phyloP scores from a whole-genome alignment of 176 grass and related monocot genomes.

The Calamus simplicifolius region DNA sequence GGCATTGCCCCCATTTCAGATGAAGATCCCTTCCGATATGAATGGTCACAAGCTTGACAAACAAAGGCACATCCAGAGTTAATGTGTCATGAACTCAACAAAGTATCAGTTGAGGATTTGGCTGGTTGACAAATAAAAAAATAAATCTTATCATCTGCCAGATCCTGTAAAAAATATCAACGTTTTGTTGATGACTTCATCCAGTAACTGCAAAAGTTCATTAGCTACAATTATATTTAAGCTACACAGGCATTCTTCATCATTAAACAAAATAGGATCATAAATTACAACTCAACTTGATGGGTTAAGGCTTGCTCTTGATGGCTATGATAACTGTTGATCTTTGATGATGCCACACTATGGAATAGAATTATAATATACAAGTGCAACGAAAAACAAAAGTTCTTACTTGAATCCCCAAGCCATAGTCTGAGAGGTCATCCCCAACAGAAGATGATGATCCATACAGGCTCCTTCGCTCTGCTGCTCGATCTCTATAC shows the following conservation, averaged over 20 bases:
- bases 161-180: too few species aligned
- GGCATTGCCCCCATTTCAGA: constrained; percentile 77
- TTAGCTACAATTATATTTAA: too few species aligned
- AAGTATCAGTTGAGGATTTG: constrained; percentile 20
- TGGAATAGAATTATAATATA: not conserved
- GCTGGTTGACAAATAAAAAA: constrained; percentile 2
- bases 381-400: not conserved
- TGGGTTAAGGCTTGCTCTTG: too few species aligned
- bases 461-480: constrained; percentile 84
- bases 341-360: not conserved
- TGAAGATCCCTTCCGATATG: constrained; percentile 62
- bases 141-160: too few species aligned
- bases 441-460: constrained; percentile 39
- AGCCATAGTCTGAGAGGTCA: constrained; percentile 29
- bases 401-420: constrained; percentile 68
- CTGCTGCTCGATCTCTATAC: constrained; percentile 95
- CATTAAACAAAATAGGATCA: too few species aligned
- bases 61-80: constrained; percentile 66
- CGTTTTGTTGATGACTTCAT: too few species aligned
- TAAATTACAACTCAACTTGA: too few species aligned
- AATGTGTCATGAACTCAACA: constrained; percentile 28
- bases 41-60: constrained; percentile 51
- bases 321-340: too few species aligned
- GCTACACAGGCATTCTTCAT: too few species aligned
- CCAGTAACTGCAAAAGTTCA: too few species aligned